A percentile compares a stretch with the other conserved stretches of the same genome.
Evolutionary conservation across 352 stramenopile species (phyloP).

Genomic region (Globisporangium megalacanthum): DNA sequence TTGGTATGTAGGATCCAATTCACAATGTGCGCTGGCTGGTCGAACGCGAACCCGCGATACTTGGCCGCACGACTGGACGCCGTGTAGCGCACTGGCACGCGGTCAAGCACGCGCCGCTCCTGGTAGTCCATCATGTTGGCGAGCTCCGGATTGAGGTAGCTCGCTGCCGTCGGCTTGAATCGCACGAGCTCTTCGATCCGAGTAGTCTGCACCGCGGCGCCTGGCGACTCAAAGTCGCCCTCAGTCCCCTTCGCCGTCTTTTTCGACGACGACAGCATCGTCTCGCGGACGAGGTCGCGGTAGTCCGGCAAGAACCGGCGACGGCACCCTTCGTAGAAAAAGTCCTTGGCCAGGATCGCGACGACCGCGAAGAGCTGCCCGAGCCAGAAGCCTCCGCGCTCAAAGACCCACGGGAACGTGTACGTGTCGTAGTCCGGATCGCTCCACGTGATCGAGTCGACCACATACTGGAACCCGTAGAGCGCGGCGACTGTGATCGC

Average conservation of each 20-base stretch:
- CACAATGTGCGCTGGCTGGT: constrained; percentile 66
- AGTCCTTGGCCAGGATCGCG: constrained; percentile 61
- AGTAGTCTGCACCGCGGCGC: constrained; percentile 2
- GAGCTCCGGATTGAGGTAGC: constrained; percentile 61
- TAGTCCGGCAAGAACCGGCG: constrained; percentile 67
- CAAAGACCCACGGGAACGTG: constrained; percentile 79
- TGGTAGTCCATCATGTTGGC: constrained; percentile 77
- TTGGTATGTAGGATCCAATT: constrained; percentile 70
- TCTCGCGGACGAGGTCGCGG: constrained; percentile 68
- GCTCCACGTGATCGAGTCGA: constrained; percentile 61
- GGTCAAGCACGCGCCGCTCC: constrained; percentile 57
- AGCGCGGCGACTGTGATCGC: constrained; percentile 43
- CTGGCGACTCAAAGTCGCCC: not conserved
- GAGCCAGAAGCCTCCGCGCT: constrained; percentile 58
- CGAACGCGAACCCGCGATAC: constrained; percentile 83
- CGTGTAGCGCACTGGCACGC: constrained; percentile 33
- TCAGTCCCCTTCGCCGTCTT: constrained; percentile 5
- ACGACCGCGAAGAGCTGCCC: constrained; percentile 67
- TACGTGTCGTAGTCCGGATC: constrained; percentile 57
- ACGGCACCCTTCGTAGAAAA: constrained; percentile 58
- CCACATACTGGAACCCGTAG: constrained; percentile 61
- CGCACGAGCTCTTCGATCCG: constrained; percentile 30
- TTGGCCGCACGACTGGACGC: constrained; percentile 36
- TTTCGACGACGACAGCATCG: constrained; percentile 17
- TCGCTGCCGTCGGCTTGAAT: constrained; percentile 42